A percentile compares a stretch with the other conserved stretches of the same genome.
phyloP scores from a whole-genome alignment of 1,284 basidiomycete species.

The Gymnopus androsaceus region DNA sequence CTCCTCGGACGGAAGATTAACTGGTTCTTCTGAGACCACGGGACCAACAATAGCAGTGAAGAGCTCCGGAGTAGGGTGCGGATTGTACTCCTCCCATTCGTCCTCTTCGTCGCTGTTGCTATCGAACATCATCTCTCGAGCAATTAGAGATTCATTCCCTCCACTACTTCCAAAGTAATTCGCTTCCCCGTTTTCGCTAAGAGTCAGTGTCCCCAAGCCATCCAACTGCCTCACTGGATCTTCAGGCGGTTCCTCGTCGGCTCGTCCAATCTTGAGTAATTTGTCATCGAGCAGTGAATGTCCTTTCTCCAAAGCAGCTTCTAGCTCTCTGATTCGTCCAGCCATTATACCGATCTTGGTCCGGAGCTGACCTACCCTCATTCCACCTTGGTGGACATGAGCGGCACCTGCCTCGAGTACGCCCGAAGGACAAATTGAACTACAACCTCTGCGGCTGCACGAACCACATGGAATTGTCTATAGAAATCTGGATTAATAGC shows the following conservation, averaged over 20 bases:
- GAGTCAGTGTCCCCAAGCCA: slow-evolving; percentile 49
- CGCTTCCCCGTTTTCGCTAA: slow-evolving; percentile 51
- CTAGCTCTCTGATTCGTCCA: slow-evolving; percentile 43
- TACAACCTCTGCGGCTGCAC: slow-evolving; percentile 28
- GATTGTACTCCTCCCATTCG: slow-evolving; percentile 17
- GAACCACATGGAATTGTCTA: slow-evolving; percentile 48
- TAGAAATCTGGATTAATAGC: no score
- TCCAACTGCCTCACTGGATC: slow-evolving; percentile 27
- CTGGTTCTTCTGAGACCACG: background rate
- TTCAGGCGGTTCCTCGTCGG: slow-evolving; percentile 34
- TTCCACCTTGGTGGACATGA: slow-evolving; percentile 17
- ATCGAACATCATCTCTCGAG: slow-evolving; percentile 6
- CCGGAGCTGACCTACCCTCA: slow-evolving; percentile 39
- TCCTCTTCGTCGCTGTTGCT: background rate
- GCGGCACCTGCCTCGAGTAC: slow-evolving; percentile 25
- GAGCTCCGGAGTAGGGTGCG: background rate
- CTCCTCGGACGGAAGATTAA: slow-evolving; percentile 34
- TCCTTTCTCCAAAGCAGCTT: slow-evolving; percentile 49
- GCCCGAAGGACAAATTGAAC: slow-evolving; percentile 16
- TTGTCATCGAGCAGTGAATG: slow-evolving; percentile 50
- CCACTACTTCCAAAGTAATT: slow-evolving; percentile 47
- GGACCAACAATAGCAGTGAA: background rate
- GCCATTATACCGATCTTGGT: slow-evolving; percentile 50
- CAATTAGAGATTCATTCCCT: slow-evolving; percentile 34
- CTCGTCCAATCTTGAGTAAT: slow-evolving; percentile 48